Base-by-base conservation (phyloP, 2,329 filamentous ascomycete species). In the Fusarium napiforme region DNA sequence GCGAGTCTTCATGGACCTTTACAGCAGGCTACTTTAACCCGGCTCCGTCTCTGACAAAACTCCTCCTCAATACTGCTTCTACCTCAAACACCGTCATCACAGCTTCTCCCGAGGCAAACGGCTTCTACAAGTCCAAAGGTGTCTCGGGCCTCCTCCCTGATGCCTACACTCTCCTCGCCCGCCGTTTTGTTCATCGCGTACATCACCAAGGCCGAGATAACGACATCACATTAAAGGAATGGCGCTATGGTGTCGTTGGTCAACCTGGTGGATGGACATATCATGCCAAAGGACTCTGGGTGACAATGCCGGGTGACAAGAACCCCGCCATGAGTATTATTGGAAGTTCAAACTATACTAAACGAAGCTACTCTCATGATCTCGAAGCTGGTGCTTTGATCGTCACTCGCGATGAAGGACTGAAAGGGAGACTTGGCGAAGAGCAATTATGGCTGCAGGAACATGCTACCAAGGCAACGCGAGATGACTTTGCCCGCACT, bases 11-110 rank as follows among this genome's bases (percentile, higher is more conserved):
- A 19, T 99, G 96, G 96, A 96, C 94, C 1, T 98, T 99, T 81
- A 98, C 96, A 2, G 96, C 96, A 0, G 96, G 96, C 59, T 99
- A 99, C 84, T 99, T 99, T 85, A 99, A 99, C 84, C 97, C 97
- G 63, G 95, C 95, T 11, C 93, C 95, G 0, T 91, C 92, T 8
- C 89, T 98, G 26, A 95, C 93, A 5, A 89, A 91, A 43, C 88
- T 97, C 2, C 87, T 99, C 1, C 90, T 99, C 37, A 86, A 88
- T 11, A 95, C 94, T 1, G 88, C 91, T 2, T 93, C 92, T 0
- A 82, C 84, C 3, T 87, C 86, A 46, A 96, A 94, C 69, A 95
- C 93, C 0, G 93, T 99, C 28, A 92, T 99, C 61, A 98, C 96
- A 0, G 96, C 96, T 4, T 95, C 94, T 2, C 96, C 96, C 0